Evolutionary conservation across 805 yeast genomes (phyloP), one percentile per base, ranked within the genome.

Genomic region (Zygoascus biomembranicola): DNA sequence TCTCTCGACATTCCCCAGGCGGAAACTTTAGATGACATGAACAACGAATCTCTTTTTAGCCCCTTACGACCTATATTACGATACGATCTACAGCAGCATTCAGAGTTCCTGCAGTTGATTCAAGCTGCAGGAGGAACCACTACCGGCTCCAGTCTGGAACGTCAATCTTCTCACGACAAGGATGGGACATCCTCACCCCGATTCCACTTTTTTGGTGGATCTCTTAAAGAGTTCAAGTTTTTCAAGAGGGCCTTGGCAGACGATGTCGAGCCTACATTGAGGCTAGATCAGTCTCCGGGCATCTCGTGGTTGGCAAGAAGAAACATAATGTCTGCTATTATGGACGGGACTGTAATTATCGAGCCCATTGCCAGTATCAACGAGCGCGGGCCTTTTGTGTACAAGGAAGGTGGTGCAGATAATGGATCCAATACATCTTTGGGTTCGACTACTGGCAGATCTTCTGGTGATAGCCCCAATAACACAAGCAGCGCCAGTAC

Each of bases 361-460:
- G 96, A 90, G 68, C 99, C 99, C 0, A 78, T 90, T 8, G 80
- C 88, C 50, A 90, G 92, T 0, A 77, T 85, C 43, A 90, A 90
- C 62, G 49, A 46, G 13, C 28, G 95, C 87, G 66, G 78, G 80
- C 1, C 85, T 84, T 70, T 48, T 48, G 9, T n/a, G 39, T 35
- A 35, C 39, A 35, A 35, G 39, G 39, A 35, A 35, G 16, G 39
- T 56, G 32, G 50, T 55, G 14, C 44, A 52, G 26, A 16, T 23
- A 23, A 23, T 23, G 57, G 41, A 8, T 39, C 47, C 32, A 39
- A 44, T 31, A 44, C 43, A 32, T 49, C 39, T 13, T 47, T 20
- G 16, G 20, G 31, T 13, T 18, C 20, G 13, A 18, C 14, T 18
- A 11, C 13, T 13, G 39, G 39, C 16, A n/a, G 16, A 35, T 11